phyloP scores from a whole-genome alignment of 768 basidiomycete species.

The Rhizopogon rudus region DNA sequence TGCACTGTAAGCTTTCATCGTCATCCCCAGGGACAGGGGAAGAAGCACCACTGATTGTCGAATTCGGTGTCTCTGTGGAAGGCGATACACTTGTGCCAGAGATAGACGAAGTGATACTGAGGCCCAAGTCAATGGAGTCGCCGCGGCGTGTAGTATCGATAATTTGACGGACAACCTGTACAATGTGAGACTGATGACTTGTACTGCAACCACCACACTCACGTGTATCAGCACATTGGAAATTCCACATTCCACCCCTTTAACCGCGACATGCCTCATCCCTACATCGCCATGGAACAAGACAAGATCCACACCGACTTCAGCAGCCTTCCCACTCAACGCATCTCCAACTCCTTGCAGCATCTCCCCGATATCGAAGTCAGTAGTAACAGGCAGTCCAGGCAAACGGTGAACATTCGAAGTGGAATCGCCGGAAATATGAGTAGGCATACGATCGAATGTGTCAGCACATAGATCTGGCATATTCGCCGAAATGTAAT shows the following conservation, averaged over 20 bases:
- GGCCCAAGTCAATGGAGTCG: slow-evolving; percentile 84
- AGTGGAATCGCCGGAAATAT: slow-evolving; percentile 4
- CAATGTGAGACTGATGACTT: slow-evolving; percentile 13
- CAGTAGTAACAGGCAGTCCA: slow-evolving; percentile 31
- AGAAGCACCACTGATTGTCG: slow-evolving; percentile 14
- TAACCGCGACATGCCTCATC: slow-evolving; percentile 81
- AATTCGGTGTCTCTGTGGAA: slow-evolving; percentile 14
- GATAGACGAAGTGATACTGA: slow-evolving; percentile 44
- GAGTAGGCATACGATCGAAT: not conserved
- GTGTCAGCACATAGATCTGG: slow-evolving; percentile 27
- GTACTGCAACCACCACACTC: slow-evolving; percentile 30
- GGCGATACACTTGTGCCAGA: slow-evolving; percentile 20
- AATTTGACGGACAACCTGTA: slow-evolving; percentile 80
- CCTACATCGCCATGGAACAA: slow-evolving; percentile 87
- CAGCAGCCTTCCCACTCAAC: slow-evolving; percentile 76
- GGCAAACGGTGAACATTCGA: slow-evolving; percentile 1
- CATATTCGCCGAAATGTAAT: slow-evolving; percentile 90
- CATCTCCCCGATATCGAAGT: slow-evolving; percentile 91
- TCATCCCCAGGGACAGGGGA: slow-evolving; percentile 19
- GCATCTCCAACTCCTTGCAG: slow-evolving; percentile 87
- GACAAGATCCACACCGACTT: slow-evolving; percentile 85
- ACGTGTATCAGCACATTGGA: slow-evolving; percentile 83
- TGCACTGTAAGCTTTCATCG: slow-evolving; percentile 44
- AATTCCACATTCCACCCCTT: slow-evolving; percentile 80
- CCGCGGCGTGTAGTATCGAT: slow-evolving; percentile 61